Conservation (phyloP, 148 eudicot genomes). For the Simmondsia chinensis region DNA sequence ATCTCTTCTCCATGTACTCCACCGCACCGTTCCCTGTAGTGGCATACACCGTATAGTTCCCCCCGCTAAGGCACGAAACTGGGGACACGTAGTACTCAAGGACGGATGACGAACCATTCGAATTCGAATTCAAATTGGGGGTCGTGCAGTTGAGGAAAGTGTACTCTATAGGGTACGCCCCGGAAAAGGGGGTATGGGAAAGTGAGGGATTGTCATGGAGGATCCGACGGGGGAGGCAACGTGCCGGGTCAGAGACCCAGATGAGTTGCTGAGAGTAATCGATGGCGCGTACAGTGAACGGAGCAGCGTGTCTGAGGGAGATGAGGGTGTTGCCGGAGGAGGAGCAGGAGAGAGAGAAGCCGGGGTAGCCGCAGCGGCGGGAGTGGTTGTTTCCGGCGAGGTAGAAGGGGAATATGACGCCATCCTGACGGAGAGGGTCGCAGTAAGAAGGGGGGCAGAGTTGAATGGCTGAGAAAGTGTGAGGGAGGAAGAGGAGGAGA, state of each 20-base stretch:
- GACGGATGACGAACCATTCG: constrained; percentile 1
- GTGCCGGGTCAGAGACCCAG: constrained; percentile 24
- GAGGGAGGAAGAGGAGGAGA: background rate
- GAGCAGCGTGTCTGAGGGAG: constrained; percentile 23
- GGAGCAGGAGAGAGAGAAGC: constrained; percentile 36
- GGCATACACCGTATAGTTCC: constrained; percentile 19
- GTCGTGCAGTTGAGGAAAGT: constrained; percentile 38
- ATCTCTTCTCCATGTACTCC: constrained; percentile 6
- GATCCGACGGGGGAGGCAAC: constrained; percentile 29
- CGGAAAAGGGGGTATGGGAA: constrained; percentile 24
- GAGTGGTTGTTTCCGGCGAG: constrained; percentile 3
- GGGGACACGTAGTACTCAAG: constrained; percentile 2
- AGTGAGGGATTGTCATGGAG: constrained; percentile 4
- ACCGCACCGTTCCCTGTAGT: background rate
- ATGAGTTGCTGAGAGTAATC: constrained; percentile 20
- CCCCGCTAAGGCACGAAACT: constrained; percentile 27
- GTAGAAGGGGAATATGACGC: constrained; percentile 48
- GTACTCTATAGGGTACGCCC: background rate
- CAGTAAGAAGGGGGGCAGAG: constrained; percentile 20
- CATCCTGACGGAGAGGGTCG: too few relatives aligned
- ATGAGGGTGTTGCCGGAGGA: constrained; percentile 19
- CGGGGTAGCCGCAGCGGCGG: constrained; percentile 24
- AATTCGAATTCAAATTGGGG: too few relatives aligned
- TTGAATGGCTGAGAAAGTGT: background rate
- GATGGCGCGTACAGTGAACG: constrained; percentile 21